Percentiles rank a stretch among this genome's conserved stretches.
Evolutionary conservation across 1,139 yeast genomes (phyloP).

Genomic region (Sugiyamaella paludigena): DNA sequence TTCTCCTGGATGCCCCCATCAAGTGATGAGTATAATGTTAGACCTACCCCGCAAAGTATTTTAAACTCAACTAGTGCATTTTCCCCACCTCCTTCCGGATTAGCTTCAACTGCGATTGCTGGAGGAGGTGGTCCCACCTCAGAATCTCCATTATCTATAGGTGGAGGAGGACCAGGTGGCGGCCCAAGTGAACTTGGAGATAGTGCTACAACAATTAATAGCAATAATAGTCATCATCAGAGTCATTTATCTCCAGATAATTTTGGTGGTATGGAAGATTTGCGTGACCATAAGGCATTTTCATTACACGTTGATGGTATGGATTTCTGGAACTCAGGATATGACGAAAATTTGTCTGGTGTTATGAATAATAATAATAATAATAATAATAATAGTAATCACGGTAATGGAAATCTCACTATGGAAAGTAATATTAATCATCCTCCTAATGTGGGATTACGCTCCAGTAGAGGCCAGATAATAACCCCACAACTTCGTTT

Average conservation of each 20-base stretch:
- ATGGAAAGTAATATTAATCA: slow-evolving; percentile 8
- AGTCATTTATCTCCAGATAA: slow-evolving; percentile 18
- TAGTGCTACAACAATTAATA: neutral
- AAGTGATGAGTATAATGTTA: slow-evolving; percentile 8
- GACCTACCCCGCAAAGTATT: slow-evolving; percentile 23
- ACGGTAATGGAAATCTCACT: slow-evolving; percentile 2
- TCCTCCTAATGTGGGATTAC: slow-evolving; percentile 24
- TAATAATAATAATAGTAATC: slow-evolving; percentile 17
- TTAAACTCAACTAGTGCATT: slow-evolving; percentile 17
- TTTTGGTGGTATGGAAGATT: slow-evolving; percentile 7
- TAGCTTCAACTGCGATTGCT: neutral
- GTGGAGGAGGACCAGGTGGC: slow-evolving; percentile 1
- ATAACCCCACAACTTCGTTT: slow-evolving; percentile 68
- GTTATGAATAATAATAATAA: slow-evolving; percentile 14
- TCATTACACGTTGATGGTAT: slow-evolving; percentile 17
- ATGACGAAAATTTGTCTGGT: slow-evolving; percentile 9
- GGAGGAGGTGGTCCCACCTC: slow-evolving; percentile 2
- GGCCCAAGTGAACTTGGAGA: neutral
- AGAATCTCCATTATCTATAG: slow-evolving; percentile 22
- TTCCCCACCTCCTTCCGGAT: slow-evolving; percentile 17
- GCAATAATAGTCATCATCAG: slow-evolving; percentile 12
- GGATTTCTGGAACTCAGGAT: slow-evolving; percentile 16
- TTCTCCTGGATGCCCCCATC: slow-evolving; percentile 28
- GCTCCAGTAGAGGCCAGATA: slow-evolving; percentile 31
- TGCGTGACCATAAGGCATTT: slow-evolving; percentile 17